Percentiles rank a stretch among this genome's conserved stretches.
Evolutionary conservation across 2,329 filamentous ascomycete species (phyloP).

Genomic region (Colletotrichum trifolii): DNA sequence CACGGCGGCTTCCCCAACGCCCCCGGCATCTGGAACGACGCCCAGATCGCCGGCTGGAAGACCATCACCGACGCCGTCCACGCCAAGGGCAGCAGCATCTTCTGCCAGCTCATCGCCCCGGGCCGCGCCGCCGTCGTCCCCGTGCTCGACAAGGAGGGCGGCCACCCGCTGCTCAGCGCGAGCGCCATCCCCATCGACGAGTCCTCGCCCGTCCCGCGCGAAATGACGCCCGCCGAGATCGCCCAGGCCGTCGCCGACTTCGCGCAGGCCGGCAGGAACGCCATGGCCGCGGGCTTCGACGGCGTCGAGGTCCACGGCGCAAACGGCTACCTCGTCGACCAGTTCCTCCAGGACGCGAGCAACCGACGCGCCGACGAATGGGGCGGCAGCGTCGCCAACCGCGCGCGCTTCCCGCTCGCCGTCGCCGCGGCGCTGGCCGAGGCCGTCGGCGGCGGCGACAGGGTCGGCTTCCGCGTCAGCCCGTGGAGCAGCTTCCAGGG

Average conservation of each 20-base stretch:
- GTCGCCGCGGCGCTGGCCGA: constrained; percentile 53
- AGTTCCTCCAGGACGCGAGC: constrained; percentile 65
- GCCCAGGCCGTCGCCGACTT: constrained; percentile 68
- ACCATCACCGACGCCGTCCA: constrained; percentile 72
- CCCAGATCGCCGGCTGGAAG: constrained; percentile 70
- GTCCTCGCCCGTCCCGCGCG: constrained; percentile 64
- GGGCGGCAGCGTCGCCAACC: constrained; percentile 63
- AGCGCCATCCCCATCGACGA: constrained; percentile 53
- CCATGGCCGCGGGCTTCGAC: constrained; percentile 74
- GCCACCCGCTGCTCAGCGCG: constrained; percentile 41
- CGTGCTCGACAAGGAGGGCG: constrained; percentile 42
- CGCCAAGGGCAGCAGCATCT: constrained; percentile 69
- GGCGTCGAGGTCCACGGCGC: constrained; percentile 71
- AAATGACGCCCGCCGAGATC: constrained; percentile 74
- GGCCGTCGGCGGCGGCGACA: constrained; percentile 58
- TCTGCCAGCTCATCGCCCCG: constrained; percentile 70
- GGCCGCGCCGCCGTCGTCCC: constrained; percentile 63
- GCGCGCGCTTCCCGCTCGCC: constrained; percentile 63
- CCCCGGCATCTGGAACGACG: constrained; percentile 65
- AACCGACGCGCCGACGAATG: constrained; percentile 64
- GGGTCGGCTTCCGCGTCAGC: constrained; percentile 66
- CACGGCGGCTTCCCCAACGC: constrained; percentile 53
- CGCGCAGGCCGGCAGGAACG: constrained; percentile 61
- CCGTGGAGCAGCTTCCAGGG: constrained; percentile 71
- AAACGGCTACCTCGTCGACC: constrained; percentile 71